Conservation (phyloP, 768 basidiomycete genomes). For the Pleurotus tuber-regium region DNA sequence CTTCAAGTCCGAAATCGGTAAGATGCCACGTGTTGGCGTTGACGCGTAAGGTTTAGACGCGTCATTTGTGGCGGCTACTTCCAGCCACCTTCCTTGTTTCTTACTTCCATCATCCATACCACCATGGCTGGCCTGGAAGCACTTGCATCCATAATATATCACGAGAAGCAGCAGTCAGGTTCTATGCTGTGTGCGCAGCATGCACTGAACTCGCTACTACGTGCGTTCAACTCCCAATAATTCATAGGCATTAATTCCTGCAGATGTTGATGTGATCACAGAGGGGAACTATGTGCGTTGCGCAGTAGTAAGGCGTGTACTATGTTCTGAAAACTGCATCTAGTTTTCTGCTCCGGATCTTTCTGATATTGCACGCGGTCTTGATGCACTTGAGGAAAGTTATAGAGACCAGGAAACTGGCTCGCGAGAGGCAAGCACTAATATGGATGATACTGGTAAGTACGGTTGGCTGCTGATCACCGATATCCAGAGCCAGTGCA, state of each 20-base stretch:
- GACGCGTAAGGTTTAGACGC: too few species aligned
- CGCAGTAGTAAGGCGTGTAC: not conserved
- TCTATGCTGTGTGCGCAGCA: slow-evolving; percentile 89
- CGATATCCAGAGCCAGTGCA: too few species aligned
- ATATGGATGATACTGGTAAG: slow-evolving; percentile 90
- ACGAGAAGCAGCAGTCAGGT: slow-evolving; percentile 73
- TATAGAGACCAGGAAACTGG: slow-evolving; percentile 40
- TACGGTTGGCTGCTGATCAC: too few species aligned
- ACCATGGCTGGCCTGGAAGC: slow-evolving; percentile 59
- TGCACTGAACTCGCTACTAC: slow-evolving; percentile 77
- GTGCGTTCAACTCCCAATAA: slow-evolving; percentile 39
- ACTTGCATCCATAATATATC: slow-evolving; percentile 62
- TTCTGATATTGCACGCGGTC: slow-evolving; percentile 63
- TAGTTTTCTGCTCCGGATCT: slow-evolving; percentile 83
- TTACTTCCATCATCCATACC: slow-evolving; percentile 7
- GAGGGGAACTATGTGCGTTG: slow-evolving; percentile 43
- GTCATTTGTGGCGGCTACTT: not conserved
- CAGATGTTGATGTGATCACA: slow-evolving; percentile 18
- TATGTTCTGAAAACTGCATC: slow-evolving; percentile 6
- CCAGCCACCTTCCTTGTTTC: not conserved
- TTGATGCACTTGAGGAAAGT: slow-evolving; percentile 65
- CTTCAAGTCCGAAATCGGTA: not conserved
- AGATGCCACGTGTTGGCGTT: slow-evolving; percentile 3
- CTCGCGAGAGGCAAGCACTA: slow-evolving; percentile 50
- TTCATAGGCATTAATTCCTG: slow-evolving; percentile 1